Percentiles rank a stretch among this genome's conserved stretches.
These are phyloP conservation scores for Acanthamoeba healyi DNA, from an alignment of 208 protist species.

Conservation along the genomic window DNA sequence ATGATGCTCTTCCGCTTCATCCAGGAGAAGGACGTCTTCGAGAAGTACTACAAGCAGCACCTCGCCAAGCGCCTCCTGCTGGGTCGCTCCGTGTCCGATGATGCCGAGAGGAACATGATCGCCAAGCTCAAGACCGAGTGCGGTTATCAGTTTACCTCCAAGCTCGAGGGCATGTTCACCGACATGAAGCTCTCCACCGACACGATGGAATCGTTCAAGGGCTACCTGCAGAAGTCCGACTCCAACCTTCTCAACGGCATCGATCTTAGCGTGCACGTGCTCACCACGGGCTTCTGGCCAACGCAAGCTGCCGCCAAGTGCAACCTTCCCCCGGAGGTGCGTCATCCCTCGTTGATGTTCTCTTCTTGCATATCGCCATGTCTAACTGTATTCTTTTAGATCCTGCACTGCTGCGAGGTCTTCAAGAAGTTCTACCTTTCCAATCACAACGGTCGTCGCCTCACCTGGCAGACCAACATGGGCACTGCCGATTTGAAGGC, in stretches of 20 bases:
- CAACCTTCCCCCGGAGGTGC: slow-evolving; percentile 82
- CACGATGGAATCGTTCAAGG: slow-evolving; percentile 88
- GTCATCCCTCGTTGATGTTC: background rate
- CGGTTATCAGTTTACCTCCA: slow-evolving; percentile 92
- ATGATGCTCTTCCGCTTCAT: slow-evolving; percentile 91
- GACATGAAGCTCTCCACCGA: slow-evolving; percentile 92
- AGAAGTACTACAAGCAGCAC: slow-evolving; percentile 94
- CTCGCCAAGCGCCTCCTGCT: slow-evolving; percentile 92
- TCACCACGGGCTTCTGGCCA: slow-evolving; percentile 93
- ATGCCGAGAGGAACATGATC: slow-evolving; percentile 92
- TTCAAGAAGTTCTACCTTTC: slow-evolving; percentile 90
- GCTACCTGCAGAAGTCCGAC: slow-evolving; percentile 15
- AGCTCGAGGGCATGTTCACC: slow-evolving; percentile 94
- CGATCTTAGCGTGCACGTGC: slow-evolving; percentile 90
- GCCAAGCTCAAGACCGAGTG: slow-evolving; percentile 92
- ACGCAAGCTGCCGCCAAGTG: slow-evolving; percentile 80
- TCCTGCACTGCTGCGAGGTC: slow-evolving; percentile 83
- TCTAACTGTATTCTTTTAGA: slow-evolving; percentile 54
- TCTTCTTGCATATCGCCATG: background rate
- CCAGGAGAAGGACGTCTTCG: slow-evolving; percentile 93
- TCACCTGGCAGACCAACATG: slow-evolving; percentile 91
- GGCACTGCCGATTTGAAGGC: slow-evolving; percentile 90
- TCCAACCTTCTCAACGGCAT: slow-evolving; percentile 69
- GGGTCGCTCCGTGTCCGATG: slow-evolving; percentile 87
- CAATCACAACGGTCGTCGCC: slow-evolving; percentile 87